Percentiles rank a stretch among this genome's conserved stretches.
Conservation (phyloP, 208 protist genomes). For the Porcisia deanei region DNA sequence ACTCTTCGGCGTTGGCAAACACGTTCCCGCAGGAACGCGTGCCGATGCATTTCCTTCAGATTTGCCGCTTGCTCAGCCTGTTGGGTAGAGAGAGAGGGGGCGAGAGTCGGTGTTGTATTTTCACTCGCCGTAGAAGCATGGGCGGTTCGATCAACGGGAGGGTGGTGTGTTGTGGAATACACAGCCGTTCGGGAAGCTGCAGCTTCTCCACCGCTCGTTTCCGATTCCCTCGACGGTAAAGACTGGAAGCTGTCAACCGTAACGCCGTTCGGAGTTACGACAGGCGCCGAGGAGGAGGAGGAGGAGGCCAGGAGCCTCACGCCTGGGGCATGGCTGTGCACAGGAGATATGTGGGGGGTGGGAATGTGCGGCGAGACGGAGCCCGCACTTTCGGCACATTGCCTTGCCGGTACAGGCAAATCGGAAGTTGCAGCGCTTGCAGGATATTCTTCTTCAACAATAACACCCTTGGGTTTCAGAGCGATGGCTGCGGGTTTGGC, state of each 20-base stretch:
- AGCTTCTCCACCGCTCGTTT: neutral
- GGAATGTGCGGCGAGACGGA: conserved; percentile 15
- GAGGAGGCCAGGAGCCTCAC: conserved; percentile 15
- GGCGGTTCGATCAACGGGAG: neutral
- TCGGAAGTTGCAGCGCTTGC: neutral
- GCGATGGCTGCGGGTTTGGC: neutral
- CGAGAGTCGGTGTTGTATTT: neutral
- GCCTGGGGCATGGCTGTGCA: conserved; percentile 37
- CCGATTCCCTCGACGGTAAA: neutral
- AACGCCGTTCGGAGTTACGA: neutral
- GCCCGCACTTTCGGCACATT: neutral
- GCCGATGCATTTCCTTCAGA: conserved; percentile 27
- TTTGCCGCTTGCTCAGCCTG: conserved; percentile 4
- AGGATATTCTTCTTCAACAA: neutral
- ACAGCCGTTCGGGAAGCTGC: neutral
- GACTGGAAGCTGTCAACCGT: neutral
- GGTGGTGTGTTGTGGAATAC: neutral
- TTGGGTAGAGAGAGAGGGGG: too few species aligned
- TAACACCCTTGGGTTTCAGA: neutral
- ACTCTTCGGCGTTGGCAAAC: conserved; percentile 18
- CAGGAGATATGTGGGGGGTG: conserved; percentile 41
- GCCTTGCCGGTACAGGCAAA: neutral
- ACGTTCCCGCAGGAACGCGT: conserved; percentile 32
- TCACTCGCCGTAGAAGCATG: neutral
- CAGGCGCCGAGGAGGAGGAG: neutral